These are phyloP conservation scores for Fusarium brevicatenulatum DNA, from an alignment of 2,329 filamentous ascomycete genomes.

Conservation along the genomic window DNA sequence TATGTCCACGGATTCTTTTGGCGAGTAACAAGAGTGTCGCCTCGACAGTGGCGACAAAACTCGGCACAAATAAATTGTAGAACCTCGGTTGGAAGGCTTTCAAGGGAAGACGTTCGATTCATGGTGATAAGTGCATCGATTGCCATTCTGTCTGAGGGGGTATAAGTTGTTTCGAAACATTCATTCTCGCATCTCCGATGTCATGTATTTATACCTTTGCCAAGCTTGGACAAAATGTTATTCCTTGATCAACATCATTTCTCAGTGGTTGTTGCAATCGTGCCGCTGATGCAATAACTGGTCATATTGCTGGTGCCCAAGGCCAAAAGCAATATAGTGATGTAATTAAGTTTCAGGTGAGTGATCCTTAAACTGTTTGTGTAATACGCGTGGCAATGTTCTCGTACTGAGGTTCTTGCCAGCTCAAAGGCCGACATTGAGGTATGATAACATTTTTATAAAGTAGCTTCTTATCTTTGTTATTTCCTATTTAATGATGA, in stretches of 20 bases:
- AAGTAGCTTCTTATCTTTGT: background rate
- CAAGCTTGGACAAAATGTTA: background rate
- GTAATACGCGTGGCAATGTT: background rate
- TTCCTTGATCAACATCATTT: background rate
- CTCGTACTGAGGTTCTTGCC: background rate
- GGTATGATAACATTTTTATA: background rate
- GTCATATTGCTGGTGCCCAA: background rate
- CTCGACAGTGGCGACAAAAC: background rate
- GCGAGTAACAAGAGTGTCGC: background rate
- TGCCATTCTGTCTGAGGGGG: background rate
- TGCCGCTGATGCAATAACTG: rapidly evolving
- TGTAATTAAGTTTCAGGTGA: background rate
- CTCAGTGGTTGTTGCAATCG: background rate
- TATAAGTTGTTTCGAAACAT: background rate
- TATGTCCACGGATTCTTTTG: no score
- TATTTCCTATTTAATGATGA: background rate
- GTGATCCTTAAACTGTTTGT: background rate
- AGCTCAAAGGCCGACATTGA: background rate
- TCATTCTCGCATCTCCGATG: background rate
- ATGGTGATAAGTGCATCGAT: rapidly evolving
- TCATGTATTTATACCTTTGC: background rate
- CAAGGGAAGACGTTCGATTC: background rate
- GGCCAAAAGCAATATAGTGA: rapidly evolving
- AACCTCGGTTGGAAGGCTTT: background rate
- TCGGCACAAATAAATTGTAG: background rate